Evolutionary conservation across 495 filamentous ascomycete species (phyloP).

Genomic region (Hyphodiscus hymeniophilus): DNA sequence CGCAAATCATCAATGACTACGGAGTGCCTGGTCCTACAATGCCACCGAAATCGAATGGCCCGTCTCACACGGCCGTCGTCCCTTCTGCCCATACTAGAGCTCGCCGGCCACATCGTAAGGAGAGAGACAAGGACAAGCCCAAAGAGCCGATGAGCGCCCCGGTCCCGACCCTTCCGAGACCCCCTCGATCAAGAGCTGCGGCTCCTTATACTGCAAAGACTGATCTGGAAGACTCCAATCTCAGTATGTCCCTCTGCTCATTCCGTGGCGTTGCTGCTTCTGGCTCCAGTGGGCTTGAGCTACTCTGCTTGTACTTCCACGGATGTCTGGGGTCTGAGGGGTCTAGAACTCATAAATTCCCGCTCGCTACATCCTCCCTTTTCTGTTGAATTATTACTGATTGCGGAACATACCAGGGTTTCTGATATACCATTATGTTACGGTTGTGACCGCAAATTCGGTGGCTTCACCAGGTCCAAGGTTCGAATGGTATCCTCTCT

Average conservation of each 20-base stretch:
- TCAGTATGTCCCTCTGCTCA: no score
- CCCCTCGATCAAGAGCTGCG: constrained; percentile 12
- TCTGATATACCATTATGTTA: constrained; percentile 15
- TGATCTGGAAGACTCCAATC: constrained; percentile 13
- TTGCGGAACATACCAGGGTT: no score
- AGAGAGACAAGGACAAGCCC: background rate
- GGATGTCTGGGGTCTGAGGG: no score
- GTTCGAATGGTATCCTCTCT: constrained; percentile 17
- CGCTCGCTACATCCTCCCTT: no score
- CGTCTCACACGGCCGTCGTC: no score
- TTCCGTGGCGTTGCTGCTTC: no score
- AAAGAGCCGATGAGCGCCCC: background rate
- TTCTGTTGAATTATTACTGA: no score
- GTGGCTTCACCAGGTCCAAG: constrained; percentile 12
- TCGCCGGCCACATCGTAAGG: background rate
- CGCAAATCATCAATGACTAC: background rate
- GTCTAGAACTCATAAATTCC: no score
- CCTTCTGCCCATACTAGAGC: background rate
- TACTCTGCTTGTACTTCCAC: no score
- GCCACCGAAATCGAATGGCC: no score
- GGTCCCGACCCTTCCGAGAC: background rate
- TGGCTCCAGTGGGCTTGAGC: no score
- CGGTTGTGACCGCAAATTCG: constrained; percentile 6
- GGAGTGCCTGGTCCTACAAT: no score
- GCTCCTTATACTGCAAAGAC: constrained; percentile 15